Evolutionary conservation across 192 early-diverging fungal genomes (phyloP).

Genomic region (Linnemannia elongata): DNA sequence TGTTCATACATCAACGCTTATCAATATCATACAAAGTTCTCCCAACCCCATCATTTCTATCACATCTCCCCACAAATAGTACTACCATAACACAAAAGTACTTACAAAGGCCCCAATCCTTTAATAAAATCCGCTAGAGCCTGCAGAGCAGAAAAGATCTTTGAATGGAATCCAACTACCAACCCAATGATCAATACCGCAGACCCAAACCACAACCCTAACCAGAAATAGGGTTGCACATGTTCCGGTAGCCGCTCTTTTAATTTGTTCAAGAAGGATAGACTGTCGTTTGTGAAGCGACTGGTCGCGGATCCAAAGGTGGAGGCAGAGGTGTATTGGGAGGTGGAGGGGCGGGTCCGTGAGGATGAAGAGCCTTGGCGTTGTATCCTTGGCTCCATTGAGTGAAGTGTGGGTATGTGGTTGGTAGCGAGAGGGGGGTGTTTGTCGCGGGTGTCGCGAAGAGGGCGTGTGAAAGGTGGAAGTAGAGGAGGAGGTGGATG

Average conservation of each 20-base stretch:
- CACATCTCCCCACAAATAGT: not conserved
- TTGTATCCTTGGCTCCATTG: constrained; percentile 8
- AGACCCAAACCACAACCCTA: constrained; percentile 41
- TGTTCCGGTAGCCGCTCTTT: constrained; percentile 16
- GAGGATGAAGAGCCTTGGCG: constrained; percentile 2
- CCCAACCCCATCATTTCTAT: not conserved
- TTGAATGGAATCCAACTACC: constrained; percentile 43
- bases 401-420: not conserved
- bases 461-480: not conserved
- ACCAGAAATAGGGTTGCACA: constrained; percentile 38
- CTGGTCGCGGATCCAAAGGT: constrained; percentile 15
- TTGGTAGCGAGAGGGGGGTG: not conserved
- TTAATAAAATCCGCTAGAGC: constrained; percentile 51
- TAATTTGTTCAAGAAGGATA: not conserved
- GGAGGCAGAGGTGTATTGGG: not conserved
- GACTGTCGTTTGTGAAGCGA: constrained; percentile 15
- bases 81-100: not conserved
- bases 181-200: constrained; percentile 49
- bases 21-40: not conserved
- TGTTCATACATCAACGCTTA: not conserved
- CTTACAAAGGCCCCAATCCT: constrained; percentile 59
- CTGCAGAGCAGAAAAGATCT: constrained; percentile 59
- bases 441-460: not conserved
- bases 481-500: not conserved
- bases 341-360: not conserved